These are phyloP conservation scores for Gigaspora rosea DNA, from an alignment of 192 early-diverging fungal species.

Conservation along the genomic window DNA sequence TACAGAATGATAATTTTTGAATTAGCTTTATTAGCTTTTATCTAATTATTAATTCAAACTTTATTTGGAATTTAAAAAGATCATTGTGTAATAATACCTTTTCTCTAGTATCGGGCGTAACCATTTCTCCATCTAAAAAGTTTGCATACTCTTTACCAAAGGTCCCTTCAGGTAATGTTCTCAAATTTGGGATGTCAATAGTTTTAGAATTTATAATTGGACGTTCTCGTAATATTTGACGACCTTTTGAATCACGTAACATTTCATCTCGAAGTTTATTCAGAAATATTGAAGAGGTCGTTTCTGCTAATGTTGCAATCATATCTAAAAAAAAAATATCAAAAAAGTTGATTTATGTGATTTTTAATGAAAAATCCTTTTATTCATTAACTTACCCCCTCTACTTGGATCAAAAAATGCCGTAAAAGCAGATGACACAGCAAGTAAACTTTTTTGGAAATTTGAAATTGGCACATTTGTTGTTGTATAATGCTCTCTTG, in stretches of 20 bases:
- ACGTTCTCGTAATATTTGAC: constrained; percentile 79
- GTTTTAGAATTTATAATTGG: constrained; percentile 75
- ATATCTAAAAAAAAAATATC: constrained; percentile 58
- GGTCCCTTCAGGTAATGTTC: constrained; percentile 64
- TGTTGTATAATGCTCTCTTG: neutral
- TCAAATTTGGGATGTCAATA: constrained; percentile 67
- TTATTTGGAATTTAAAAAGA: no score
- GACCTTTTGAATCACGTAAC: constrained; percentile 72
- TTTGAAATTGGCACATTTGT: constrained; percentile 53
- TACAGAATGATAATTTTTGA: no score
- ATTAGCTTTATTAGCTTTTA: no score
- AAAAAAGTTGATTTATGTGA: neutral
- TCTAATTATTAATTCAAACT: no score
- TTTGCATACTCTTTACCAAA: constrained; percentile 86
- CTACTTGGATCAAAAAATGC: constrained; percentile 76
- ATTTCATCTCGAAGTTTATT: constrained; percentile 74
- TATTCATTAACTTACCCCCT: constrained; percentile 48
- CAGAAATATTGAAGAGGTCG: constrained; percentile 74
- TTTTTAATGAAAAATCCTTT: neutral
- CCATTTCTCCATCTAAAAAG: constrained; percentile 77
- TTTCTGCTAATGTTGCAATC: constrained; percentile 88
- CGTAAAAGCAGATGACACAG: constrained; percentile 75
- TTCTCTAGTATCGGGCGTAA: constrained; percentile 79
- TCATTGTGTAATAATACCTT: constrained; percentile 52
- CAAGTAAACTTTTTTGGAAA: constrained; percentile 63